phyloP scores from a whole-genome alignment of 106 monocot species.

The Ottelia alismoides region DNA sequence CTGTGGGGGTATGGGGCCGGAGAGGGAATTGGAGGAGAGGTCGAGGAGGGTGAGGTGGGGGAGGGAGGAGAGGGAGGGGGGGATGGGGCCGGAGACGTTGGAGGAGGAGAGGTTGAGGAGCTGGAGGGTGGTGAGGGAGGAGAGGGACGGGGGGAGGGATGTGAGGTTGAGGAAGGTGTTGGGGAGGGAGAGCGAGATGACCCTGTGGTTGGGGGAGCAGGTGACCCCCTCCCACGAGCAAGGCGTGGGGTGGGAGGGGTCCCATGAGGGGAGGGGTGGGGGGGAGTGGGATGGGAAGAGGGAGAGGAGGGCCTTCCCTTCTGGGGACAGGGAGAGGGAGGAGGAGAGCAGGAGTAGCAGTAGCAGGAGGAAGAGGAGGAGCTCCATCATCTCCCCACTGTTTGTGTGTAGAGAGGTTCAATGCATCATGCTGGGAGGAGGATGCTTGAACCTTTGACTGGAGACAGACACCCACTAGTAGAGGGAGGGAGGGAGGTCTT shows the following conservation, averaged over 20 bases:
- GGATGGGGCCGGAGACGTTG: conserved; percentile 37
- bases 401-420: too few relatives aligned
- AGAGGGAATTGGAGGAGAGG: conserved; percentile 32
- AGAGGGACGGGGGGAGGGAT: conserved; percentile 38
- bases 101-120: conserved; percentile 51
- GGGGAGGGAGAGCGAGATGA: conserved; percentile 81
- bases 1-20: conserved; percentile 35
- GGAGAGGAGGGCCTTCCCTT: conserved; percentile 51
- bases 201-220: conserved; percentile 58
- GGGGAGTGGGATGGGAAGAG: conserved; percentile 13
- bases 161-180: conserved; percentile 94
- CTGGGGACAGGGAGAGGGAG: conserved; percentile 32
- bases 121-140: conserved; percentile 68
- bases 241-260: conserved; percentile 38
- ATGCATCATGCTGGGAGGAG: too few relatives aligned
- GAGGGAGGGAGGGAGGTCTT: too few relatives aligned
- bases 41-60: conserved; percentile 20
- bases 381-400: background rate
- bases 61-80: conserved; percentile 17
- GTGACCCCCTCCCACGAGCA: conserved; percentile 87
- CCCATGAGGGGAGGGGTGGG: conserved; percentile 52
- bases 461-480: too few relatives aligned
- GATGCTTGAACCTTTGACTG: too few relatives aligned
- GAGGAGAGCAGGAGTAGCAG: background rate
- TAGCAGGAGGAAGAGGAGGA: background rate